A percentile compares a stretch with the other conserved stretches of the same genome.
phyloP scores from a whole-genome alignment of 2,329 filamentous ascomycete genomes.

The Diaporthe aspalathi region DNA sequence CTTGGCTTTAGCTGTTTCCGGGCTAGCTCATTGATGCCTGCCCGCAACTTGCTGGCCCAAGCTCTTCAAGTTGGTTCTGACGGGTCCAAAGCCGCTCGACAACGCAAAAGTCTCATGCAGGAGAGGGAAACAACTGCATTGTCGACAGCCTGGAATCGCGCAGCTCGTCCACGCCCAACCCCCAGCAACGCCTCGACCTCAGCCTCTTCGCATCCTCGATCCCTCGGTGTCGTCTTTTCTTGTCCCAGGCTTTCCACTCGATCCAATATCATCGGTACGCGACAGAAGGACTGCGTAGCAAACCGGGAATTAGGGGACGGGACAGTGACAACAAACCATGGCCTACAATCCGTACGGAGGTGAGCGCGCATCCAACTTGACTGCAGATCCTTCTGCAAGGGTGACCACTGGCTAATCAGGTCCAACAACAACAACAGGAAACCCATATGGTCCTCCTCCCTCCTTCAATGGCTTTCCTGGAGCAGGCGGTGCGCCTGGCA shows the following conservation, averaged over 20 bases:
- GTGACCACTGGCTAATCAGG: not conserved
- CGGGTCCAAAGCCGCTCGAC: constrained; percentile 18
- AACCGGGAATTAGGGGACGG: not conserved
- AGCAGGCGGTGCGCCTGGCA: constrained; percentile 69
- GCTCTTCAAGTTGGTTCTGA: not conserved
- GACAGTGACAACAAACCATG: constrained; percentile 52
- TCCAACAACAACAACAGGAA: constrained; percentile 48
- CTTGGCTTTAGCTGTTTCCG: not conserved
- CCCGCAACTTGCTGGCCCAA: constrained; percentile 18
- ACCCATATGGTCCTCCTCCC: constrained; percentile 79
- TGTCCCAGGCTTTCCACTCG: not conserved
- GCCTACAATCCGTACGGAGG: constrained; percentile 72
- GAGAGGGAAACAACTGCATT: not conserved
- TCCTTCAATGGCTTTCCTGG: constrained; percentile 78
- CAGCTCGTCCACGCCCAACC: not conserved
- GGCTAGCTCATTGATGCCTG: constrained; percentile 20
- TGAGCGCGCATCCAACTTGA: constrained; percentile 45
- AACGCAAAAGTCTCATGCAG: constrained; percentile 20
- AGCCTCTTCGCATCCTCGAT: not conserved
- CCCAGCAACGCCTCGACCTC: not conserved
- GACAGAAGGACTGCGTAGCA: not conserved
- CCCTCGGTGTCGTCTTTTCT: not conserved
- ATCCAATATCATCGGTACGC: not conserved
- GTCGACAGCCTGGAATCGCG: constrained; percentile 1
- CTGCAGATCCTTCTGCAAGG: not conserved